Evolutionary conservation across 805 yeast genomes (phyloP), one percentile per base, ranked within the genome.

Genomic region (Starmerella sp.): DNA sequence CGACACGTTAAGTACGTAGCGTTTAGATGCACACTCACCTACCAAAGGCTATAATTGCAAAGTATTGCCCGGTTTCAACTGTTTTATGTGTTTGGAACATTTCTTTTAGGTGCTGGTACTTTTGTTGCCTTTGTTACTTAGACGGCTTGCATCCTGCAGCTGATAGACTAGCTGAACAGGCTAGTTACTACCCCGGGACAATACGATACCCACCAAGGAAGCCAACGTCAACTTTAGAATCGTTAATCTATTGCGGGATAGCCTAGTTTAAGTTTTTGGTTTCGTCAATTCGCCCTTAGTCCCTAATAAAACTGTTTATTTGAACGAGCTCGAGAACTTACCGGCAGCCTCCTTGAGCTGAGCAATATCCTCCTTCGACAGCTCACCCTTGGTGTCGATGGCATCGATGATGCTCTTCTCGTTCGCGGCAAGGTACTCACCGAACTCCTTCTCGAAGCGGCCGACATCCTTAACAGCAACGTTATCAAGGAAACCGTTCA

Each of bases 401-500:
- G 93, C 84, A 53, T 81, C 81, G 68, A 91, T 76, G 75, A 95
- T 77, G 62, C 80, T 91, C 66, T 84, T 67, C 77, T 89, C 91
- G 79, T 86, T 88, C 66, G 97, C 75, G 79, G 87, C 85, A 76
- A 93, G 82, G 83, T 85, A 82, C 66, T 95, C 79, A 73, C 86
- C 77, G 90, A 90, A 93, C 69, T 88, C 83, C 68, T 81, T 77
- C 84, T 93, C 99, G 72, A 86, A 93, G 73, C 85, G 86, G 73
- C 78, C 88, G 69, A 93, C 82, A 76, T 87, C 85, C 72, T 83
- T 82, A 66, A 91, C 77, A 66, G 93, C 86, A 68, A 93, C 71
- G 66, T 76, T 70, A 75, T 93, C 99, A 72, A 93, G 84, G 90
- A 71, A 89, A 83, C 99, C 99, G 84, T 91, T 90, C 71, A 95